Evolutionary conservation across 352 stramenopile species (phyloP), one percentile per base, ranked within the genome.

Genomic region (Globisporangium echinulatum): DNA sequence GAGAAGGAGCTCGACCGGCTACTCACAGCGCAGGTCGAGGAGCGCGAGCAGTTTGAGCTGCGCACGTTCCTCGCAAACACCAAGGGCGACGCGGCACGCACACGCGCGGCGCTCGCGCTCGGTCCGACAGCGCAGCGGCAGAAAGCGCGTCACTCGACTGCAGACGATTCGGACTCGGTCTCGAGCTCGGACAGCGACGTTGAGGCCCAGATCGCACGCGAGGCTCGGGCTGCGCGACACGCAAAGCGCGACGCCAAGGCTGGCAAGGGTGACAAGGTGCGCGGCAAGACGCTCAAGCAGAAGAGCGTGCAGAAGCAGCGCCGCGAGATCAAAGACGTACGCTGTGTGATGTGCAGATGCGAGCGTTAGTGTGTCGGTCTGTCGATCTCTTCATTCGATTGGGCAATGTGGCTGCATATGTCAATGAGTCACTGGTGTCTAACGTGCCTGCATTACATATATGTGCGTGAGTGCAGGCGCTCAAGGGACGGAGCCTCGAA

Each of bases 1-100:
- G 90, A 98, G 51, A 89, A 92, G 19, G 92, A 97, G 51, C 75
- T 98, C 8, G 91, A 98, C 72, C 72, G 84, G 5, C 59, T 98
- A 47, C 66, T 98, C 7, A 75, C 87, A 33, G 75, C 83, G 44
- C 93, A 98, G 61, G 87, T 97, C 36, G 64, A 66, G 9, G 81
- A 94, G 61, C 71, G 74, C 4, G 82, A 94, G 64, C 62, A 75
- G 25, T 86, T 80, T 44, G 79, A 90, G 43, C 52, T 84, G 6
- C 48, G 64, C n/a, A 72, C 71, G 6, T 80, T 87, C 49, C 68
- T 88, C n/a, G 37, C 68, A 11, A 56, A 50, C 46, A n/a, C 46
- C 15, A 50, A 50, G 6, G 33, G 57, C 19, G 56, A 59, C 10
- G 68, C 58, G 11, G 61, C 67, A 38, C 53, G 50, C 9, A 62